A percentile compares a stretch with the other conserved stretches of the same genome.
phyloP scores from a whole-genome alignment of 352 stramenopile genomes.

The Pilasporangium apinafurcum region DNA sequence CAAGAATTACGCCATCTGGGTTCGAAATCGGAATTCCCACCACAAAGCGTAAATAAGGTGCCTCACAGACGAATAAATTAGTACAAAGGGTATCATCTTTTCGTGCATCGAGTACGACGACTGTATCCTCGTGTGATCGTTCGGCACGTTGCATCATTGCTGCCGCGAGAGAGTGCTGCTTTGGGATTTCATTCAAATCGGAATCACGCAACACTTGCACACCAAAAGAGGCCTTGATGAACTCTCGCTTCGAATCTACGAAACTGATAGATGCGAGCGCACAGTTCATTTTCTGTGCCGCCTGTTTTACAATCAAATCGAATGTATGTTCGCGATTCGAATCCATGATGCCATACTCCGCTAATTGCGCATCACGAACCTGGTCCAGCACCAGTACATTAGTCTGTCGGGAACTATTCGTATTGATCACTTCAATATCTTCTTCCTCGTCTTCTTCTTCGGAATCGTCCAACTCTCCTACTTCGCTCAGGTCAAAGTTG shows the following conservation, averaged over 20 bases:
- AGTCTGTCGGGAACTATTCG: conserved; percentile 6
- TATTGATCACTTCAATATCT: conserved; percentile 34
- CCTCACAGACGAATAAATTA: conserved; percentile 53
- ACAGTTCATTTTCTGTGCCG: conserved; percentile 40
- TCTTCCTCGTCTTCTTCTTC: conserved; percentile 17
- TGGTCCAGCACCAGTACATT: conserved; percentile 20
- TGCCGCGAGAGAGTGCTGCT: conserved; percentile 47
- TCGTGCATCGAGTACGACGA: conserved; percentile 34
- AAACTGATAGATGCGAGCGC: conserved; percentile 57
- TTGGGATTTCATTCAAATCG: conserved; percentile 29
- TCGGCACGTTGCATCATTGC: conserved; percentile 47
- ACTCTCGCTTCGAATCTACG: conserved; percentile 49
- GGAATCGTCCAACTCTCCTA: conserved; percentile 22
- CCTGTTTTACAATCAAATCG: conserved; percentile 49
- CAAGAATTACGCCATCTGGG: conserved; percentile 42
- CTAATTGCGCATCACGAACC: conserved; percentile 25
- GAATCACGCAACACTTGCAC: conserved; percentile 7
- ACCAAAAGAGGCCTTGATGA: conserved; percentile 50
- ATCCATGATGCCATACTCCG: conserved; percentile 53
- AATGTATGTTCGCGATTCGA: conserved; percentile 42
- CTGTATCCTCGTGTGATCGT: conserved; percentile 12
- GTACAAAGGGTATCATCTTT: conserved; percentile 30
- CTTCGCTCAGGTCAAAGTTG: conserved; percentile 8
- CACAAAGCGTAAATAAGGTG: conserved; percentile 45
- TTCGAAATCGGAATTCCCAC: conserved; percentile 43